phyloP scores from a whole-genome alignment of 768 basidiomycete species.

The Sporobolomyces phaffii region DNA sequence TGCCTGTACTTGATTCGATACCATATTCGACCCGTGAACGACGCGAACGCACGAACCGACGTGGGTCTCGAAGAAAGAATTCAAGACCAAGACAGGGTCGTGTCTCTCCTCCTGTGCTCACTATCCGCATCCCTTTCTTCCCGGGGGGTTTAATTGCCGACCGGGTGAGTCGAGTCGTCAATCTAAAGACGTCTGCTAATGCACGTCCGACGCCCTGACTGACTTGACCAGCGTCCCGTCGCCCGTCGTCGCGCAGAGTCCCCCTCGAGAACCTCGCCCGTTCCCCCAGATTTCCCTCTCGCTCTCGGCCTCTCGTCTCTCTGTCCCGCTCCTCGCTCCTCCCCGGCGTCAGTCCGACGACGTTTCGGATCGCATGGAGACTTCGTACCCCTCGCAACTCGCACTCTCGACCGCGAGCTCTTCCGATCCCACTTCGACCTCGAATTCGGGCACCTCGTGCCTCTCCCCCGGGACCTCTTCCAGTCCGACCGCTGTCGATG shows the following conservation, averaged over 20 bases:
- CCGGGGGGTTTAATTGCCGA: not conserved
- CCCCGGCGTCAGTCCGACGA: not conserved
- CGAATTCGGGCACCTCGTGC: not conserved
- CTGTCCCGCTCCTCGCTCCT: not conserved
- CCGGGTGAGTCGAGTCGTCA: not conserved
- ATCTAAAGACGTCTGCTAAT: no score
- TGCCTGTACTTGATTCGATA: no score
- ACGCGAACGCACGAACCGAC: not conserved
- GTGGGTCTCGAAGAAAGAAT: not conserved
- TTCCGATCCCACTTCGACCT: not conserved
- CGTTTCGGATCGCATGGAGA: not conserved
- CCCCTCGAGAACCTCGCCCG: not conserved
- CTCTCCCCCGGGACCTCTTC: not conserved
- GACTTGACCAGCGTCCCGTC: not conserved
- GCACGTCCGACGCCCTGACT: no score
- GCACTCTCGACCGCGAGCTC: not conserved
- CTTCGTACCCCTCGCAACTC: slow-evolving; percentile 15
- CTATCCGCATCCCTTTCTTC: not conserved
- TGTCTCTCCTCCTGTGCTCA: not conserved
- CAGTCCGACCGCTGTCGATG: not conserved
- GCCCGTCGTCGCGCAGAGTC: no score
- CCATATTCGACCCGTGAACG: no score
- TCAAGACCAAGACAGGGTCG: no score
- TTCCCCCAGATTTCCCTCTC: not conserved
- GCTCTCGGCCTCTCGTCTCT: not conserved